Evolutionary conservation across 805 yeast species (phyloP).

Genomic region (Citeromyces matritensis): DNA sequence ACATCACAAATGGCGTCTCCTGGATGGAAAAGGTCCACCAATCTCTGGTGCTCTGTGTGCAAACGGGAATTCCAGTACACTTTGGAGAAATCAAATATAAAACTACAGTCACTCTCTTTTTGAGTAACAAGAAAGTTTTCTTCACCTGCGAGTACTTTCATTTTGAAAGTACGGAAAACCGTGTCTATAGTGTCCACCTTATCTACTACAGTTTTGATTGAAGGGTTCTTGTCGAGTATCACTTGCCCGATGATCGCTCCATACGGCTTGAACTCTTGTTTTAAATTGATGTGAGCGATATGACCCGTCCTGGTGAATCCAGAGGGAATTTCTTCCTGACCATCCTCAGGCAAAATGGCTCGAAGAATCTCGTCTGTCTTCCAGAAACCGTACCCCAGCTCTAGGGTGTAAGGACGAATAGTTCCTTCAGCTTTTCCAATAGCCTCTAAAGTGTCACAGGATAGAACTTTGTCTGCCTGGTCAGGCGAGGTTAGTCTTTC

Average conservation of each 20-base stretch:
- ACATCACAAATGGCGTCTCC: conserved; percentile 81
- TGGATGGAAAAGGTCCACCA: conserved; percentile 40
- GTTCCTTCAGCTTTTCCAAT: conserved; percentile 30
- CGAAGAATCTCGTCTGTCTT: conserved; percentile 72
- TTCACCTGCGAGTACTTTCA: conserved; percentile 89
- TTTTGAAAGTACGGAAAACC: conserved; percentile 78
- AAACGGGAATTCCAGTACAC: conserved; percentile 97
- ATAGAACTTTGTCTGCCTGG: conserved; percentile 20
- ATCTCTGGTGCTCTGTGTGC: conserved; percentile 83
- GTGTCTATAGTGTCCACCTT: conserved; percentile 80
- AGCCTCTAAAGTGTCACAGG: conserved; percentile 24
- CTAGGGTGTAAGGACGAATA: conserved; percentile 36
- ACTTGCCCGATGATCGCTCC: conserved; percentile 78
- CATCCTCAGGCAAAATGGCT: conserved; percentile 61
- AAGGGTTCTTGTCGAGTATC: conserved; percentile 73
- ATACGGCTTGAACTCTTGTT: conserved; percentile 75
- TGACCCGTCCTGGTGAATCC: conserved; percentile 94
- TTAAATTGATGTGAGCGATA: conserved; percentile 80
- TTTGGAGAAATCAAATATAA: conserved; percentile 78
- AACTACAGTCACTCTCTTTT: conserved; percentile 73
- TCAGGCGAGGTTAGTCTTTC: conserved; percentile 27
- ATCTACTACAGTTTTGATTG: conserved; percentile 80
- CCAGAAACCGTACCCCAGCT: conserved; percentile 70
- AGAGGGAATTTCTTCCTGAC: conserved; percentile 64
- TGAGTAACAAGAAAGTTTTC: conserved; percentile 69